Evolutionary conservation across 768 basidiomycete species (phyloP), one percentile per base, ranked within the genome.

Genomic region (Suillus tomentosus): DNA sequence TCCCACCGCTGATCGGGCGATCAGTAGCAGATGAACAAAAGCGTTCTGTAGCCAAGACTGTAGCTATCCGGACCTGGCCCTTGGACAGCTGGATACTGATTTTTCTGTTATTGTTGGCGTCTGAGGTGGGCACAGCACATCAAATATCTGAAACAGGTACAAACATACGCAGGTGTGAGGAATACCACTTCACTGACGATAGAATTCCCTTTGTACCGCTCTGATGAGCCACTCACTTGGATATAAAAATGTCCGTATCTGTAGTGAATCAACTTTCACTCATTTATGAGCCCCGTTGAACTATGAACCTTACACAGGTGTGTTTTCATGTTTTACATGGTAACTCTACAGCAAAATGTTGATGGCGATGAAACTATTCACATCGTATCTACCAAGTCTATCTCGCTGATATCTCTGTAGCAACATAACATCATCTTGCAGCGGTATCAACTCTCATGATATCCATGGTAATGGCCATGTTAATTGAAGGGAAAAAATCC

Each of bases 71-170:
- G 47, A 11, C 22, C 47, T 48, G 47, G 47, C 48, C 9, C 2
- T 48, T 24, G 5, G 22, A 14, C 48, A 24, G 47, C 22, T 50
- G 48, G 22, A 48, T 48, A 6, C 22, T 45, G n/a, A 47, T 47
- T 19, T n/a, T 19, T 22, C 10, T 10, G n/a, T 47, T 11, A 5
- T 22, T 47, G 47, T 47, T 11, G n/a, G 11, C 22, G 13, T 48
- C 13, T 3, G 22, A 2, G 22, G 14, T 22, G 24, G 6, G 31
- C 31, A 6, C 31, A 31, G 31, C 31, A 31, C 62, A 67, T 47
- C 65, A 67, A 43, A 69, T 76, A 11, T 65, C 64, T 9, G 67
- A 70, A 60, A 63, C 71, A 78, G 75, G 73, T 1, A 73, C 72
- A 1, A 73, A n/a, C 69, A 2, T 76, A 77, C 60, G 72, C 69